phyloP scores from a whole-genome alignment of 306 rosid genomes.

The Pyrus betulifolia region DNA sequence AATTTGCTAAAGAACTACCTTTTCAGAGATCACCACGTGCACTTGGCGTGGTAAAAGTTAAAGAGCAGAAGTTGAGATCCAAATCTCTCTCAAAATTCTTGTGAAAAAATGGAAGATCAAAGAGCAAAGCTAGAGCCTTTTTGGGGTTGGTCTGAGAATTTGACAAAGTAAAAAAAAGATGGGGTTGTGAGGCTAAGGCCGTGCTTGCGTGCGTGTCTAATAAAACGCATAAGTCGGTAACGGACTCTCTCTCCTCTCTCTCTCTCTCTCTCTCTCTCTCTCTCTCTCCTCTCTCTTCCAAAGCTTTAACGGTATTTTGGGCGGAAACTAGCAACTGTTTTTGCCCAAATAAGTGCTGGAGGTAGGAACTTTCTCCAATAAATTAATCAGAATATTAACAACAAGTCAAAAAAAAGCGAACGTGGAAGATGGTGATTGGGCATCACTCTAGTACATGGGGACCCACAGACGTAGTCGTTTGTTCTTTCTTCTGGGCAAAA shows the following conservation, averaged over 20 bases:
- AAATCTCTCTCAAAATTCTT: not conserved
- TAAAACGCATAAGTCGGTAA: not conserved
- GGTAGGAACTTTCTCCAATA: not conserved
- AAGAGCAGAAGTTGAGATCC: not conserved
- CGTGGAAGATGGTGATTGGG: not conserved
- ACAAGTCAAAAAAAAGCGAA: not conserved
- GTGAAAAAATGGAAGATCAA: not conserved
- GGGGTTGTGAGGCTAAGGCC: not conserved
- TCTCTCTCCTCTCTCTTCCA: not conserved
- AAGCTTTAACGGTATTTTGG: conserved; percentile 3
- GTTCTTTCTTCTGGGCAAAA: too few relatives aligned
- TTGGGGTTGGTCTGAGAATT: not conserved
- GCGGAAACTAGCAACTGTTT: conserved; percentile 13
- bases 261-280: not conserved
- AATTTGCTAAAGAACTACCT: not conserved
- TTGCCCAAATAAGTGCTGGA: not conserved
- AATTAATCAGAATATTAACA: not conserved
- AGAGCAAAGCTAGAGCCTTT: not conserved
- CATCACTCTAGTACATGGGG: not conserved
- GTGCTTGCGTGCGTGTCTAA: conserved; percentile 3
- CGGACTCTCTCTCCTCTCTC: not conserved
- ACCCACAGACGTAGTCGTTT: too few relatives aligned
- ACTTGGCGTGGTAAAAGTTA: not conserved
- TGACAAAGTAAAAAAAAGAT: conserved; percentile 8
- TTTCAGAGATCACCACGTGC: not conserved